phyloP scores from a whole-genome alignment of 371 early-diverging fungal species.

The Zychaea mexicana region DNA sequence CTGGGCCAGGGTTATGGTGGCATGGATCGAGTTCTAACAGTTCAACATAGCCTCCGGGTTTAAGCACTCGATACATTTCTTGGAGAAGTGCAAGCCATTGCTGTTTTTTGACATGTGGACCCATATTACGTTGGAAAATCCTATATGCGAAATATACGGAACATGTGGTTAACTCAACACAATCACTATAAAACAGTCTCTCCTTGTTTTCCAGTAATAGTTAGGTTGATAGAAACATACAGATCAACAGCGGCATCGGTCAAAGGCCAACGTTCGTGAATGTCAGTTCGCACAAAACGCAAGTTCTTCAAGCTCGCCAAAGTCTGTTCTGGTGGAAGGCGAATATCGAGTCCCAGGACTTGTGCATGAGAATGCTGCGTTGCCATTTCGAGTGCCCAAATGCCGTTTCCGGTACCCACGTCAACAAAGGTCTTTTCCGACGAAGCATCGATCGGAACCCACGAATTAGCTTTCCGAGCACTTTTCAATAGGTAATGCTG shows the following conservation, averaged over 20 bases:
- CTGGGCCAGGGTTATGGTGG: constrained; percentile 48
- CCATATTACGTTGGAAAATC: constrained; percentile 48
- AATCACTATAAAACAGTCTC: too few species aligned
- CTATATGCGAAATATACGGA: constrained; percentile 23
- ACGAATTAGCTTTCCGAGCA: constrained; percentile 41
- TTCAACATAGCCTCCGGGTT: constrained; percentile 46
- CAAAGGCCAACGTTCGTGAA: constrained; percentile 43
- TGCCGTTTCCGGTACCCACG: constrained; percentile 54
- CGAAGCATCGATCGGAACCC: constrained; percentile 38
- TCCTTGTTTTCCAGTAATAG: too few species aligned
- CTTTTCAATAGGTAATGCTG: constrained; percentile 51
- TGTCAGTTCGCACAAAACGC: constrained; percentile 28
- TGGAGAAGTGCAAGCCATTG: constrained; percentile 33
- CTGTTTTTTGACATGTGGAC: constrained; percentile 24
- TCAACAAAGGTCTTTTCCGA: constrained; percentile 49
- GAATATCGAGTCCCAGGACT: constrained; percentile 56
- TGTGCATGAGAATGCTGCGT: constrained; percentile 43
- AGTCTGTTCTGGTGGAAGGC: constrained; percentile 41
- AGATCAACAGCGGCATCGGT: constrained; percentile 35
- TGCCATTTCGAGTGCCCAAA: constrained; percentile 68
- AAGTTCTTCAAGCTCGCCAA: constrained; percentile 31
- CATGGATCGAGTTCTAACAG: constrained; percentile 39
- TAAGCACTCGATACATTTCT: constrained; percentile 48
- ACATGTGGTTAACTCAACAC: too few species aligned
- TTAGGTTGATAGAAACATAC: too few species aligned